A percentile compares a stretch with the other conserved stretches of the same genome.
These are phyloP conservation scores for Leccinellum albellum DNA, from an alignment of 768 basidiomycete genomes.

Conservation along the genomic window DNA sequence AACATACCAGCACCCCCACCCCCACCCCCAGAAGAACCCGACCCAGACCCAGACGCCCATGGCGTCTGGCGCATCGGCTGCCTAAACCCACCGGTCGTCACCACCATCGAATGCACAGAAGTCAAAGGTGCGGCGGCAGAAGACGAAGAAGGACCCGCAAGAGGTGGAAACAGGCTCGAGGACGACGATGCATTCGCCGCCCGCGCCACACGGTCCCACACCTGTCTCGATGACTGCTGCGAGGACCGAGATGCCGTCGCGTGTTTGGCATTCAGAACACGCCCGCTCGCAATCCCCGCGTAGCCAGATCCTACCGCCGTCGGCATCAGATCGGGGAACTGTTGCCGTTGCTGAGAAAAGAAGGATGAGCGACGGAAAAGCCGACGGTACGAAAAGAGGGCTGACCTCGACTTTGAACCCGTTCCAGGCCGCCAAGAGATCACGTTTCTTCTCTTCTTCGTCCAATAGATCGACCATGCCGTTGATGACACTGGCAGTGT, in stretches of 20 bases:
- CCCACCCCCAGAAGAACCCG: conserved; percentile 7
- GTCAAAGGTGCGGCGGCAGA: background rate
- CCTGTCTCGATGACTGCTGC: conserved; percentile 55
- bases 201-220: conserved; percentile 85
- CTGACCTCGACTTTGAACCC: conserved; percentile 85
- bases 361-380: background rate
- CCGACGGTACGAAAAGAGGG: conserved; percentile 26
- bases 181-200: conserved; percentile 57
- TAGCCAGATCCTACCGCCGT: conserved; percentile 60
- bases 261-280: conserved; percentile 81
- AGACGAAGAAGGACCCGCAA: conserved; percentile 11
- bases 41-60: conserved; percentile 42
- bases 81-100: conserved; percentile 28
- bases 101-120: background rate
- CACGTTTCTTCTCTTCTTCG: conserved; percentile 79
- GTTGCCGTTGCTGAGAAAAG: conserved; percentile 65
- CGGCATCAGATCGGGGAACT: conserved; percentile 77
- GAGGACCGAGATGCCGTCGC: conserved; percentile 58
- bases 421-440: conserved; percentile 74
- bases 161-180: conserved; percentile 32
- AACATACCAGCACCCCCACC: background rate
- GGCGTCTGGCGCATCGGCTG: conserved; percentile 54
- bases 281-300: conserved; percentile 76
- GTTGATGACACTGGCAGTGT: conserved; percentile 70
- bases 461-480: conserved; percentile 74